phyloP scores from a whole-genome alignment of 495 filamentous ascomycete species.

The Aspergillus wentii region DNA sequence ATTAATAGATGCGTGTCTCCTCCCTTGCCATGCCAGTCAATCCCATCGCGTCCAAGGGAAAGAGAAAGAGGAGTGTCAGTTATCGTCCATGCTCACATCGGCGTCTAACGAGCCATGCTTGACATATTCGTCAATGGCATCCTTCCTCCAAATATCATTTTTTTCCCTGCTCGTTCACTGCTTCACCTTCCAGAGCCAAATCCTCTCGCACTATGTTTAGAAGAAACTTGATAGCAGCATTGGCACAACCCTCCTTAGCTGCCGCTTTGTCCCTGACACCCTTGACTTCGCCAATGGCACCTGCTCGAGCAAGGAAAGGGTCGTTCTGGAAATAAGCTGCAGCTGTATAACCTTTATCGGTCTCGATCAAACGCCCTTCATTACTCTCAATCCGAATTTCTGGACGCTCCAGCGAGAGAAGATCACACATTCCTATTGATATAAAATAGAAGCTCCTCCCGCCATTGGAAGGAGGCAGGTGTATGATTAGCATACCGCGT shows the following conservation, averaged over 20 bases:
- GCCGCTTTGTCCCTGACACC: not conserved
- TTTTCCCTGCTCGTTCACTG: constrained; percentile 3
- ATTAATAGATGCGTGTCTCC: no score
- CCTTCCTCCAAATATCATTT: no score
- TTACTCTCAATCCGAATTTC: constrained; percentile 10
- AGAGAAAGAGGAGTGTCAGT: no score
- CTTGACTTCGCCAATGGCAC: constrained; percentile 17
- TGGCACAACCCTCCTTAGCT: constrained; percentile 19
- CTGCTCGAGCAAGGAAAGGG: constrained; percentile 29
- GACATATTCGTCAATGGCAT: no score
- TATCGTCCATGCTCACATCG: no score
- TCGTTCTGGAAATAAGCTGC: constrained; percentile 21
- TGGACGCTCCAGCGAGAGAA: constrained; percentile 16
- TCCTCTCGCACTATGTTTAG: constrained; percentile 27
- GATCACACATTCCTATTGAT: constrained; percentile 18
- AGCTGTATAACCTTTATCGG: constrained; percentile 9
- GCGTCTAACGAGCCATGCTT: no score
- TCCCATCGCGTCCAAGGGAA: no score
- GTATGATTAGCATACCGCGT: constrained; percentile 1
- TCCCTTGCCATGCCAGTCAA: no score
- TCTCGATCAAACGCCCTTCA: constrained; percentile 8
- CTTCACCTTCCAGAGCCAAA: constrained; percentile 3
- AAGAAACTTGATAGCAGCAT: constrained; percentile 20
- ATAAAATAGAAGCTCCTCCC: not conserved
- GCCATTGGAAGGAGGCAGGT: not conserved